These are phyloP conservation scores for Ochetophila trinervis DNA, from an alignment of 306 rosid species.

Conservation along the genomic window DNA sequence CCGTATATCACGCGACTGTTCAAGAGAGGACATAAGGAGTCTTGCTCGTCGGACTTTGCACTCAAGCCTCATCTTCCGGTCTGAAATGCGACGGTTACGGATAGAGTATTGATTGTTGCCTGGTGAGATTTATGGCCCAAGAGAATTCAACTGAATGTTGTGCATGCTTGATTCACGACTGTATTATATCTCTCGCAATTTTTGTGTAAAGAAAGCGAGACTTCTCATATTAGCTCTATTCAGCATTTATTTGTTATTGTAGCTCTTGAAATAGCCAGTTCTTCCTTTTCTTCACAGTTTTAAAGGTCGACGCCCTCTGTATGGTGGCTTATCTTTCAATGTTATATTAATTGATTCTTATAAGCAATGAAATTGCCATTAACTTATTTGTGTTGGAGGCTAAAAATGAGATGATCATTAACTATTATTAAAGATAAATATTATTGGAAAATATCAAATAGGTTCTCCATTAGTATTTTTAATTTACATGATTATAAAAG, in stretches of 20 bases:
- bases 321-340: constrained; percentile 10
- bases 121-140: background rate
- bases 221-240: constrained; percentile 24
- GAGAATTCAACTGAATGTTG: constrained; percentile 25
- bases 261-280: background rate
- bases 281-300: background rate
- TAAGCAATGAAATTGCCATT: constrained; percentile 35
- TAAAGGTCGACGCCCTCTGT: constrained; percentile 1
- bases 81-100: constrained; percentile 75
- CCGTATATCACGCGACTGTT: constrained; percentile 91
- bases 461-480: too few relatives aligned
- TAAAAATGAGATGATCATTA: background rate
- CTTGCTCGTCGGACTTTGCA: constrained; percentile 79
- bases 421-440: background rate
- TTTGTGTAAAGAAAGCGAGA: constrained; percentile 48
- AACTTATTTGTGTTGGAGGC: too few relatives aligned
- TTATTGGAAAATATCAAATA: background rate
- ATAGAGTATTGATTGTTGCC: constrained; percentile 54
- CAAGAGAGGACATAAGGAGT: constrained; percentile 85
- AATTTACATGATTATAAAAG: too few relatives aligned
- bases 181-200: constrained; percentile 27
- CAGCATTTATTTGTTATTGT: constrained; percentile 11
- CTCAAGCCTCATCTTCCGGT: constrained; percentile 65
- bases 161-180: constrained; percentile 6
- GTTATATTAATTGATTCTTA: constrained; percentile 38